Base-by-base conservation (phyloP, 495 filamentous ascomycete species). In the Chlorociboria aeruginascens region DNA sequence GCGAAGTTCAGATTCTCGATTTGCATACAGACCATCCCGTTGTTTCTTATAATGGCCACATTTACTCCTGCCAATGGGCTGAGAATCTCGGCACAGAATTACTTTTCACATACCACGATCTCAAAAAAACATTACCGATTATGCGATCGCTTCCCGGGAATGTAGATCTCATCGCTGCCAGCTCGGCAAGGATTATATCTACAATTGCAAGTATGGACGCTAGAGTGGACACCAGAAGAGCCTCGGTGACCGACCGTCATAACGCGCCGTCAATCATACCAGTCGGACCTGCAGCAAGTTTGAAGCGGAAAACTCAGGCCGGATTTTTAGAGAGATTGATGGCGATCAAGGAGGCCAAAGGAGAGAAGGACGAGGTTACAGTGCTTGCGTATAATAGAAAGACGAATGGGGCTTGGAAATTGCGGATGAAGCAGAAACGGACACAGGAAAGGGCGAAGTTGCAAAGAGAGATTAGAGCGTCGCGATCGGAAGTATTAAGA, bases 41-140 rank as follows among this genome's bases (percentile, higher is more conserved):
- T 30, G 66, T 92, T 40, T 78, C 79, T 3, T 89, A 90, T 68
- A 69, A 81, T 38, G 82, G 81, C 40, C 76, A 78, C 43, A 65
- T 88, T 32, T 89, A 85, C 61, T 79, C 74, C 52, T 89, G 86
- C 47, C 60, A 73, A 29, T 95, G 89, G 89, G 72, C 72, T 30
- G 71, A 81, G 39, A 82, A 85, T 48, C 71, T 90, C 3, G 88
- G 88, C 31, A 92, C 86, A 0, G 85, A 93, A 41, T 59, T 94
- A 51, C 70, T 88, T 47, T 80, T 95, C 46, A 66, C 76, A 0
- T 63, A 64, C 0, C 76, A 71, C 42, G 70, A 66, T 49, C 52
- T 50, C 28, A 64, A 65, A 6, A 45, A 52, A 51, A 45, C 59
- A 29, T 53, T 69, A 44, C 64, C 62, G 10, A 65, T 57, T n/a